Evolutionary conservation across 108 stramenopile genomes (phyloP), one percentile per base, ranked within the genome.

Genomic region (Nannochloropsis oceanica): DNA sequence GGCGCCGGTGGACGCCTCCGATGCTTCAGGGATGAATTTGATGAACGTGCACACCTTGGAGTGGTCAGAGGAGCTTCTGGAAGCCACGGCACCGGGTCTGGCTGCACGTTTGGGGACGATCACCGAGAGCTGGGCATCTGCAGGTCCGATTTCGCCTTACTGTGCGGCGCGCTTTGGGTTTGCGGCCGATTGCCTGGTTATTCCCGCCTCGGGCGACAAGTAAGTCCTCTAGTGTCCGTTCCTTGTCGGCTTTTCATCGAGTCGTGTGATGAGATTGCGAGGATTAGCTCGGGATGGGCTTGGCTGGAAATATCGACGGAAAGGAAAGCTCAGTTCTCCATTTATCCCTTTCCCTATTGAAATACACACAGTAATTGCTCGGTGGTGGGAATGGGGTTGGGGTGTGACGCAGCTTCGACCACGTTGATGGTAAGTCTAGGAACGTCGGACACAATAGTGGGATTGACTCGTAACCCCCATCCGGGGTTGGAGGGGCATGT

Each of bases 1-100:
- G 46, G 87, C 84, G 27, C 84, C 87, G 27, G 84, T 88, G 42
- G 89, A 89, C 25, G 79, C 85, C 2, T 87, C 86, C 13, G 89
- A 89, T 80, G 86, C 83, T 7, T 85, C 80, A 12, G 90, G 90
- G 42, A 90, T 89, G 90, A 90, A 90, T 86, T 86, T 90, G 79
- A 87, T 87, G 88, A 86, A 84, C 86, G 79, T 90, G 22, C 18
- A 80, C 42, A 73, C 59, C 59, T 83, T 34, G 86, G 27, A 43
- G 11, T 87, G 87, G 87, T 43, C 81, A 27, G 50, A 81, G 13
- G 84, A 87, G 44, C 80, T 83, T 12, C 80, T 87, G 25, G 84
- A 84, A 80, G 84, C 80, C 80, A 84, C 84, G 8, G 87, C 87
- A 2, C 87, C 87, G 22, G 87, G 84, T 8, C 84, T 87, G 25